Percentiles rank a stretch among this genome's conserved stretches.
Evolutionary conservation across 2,329 filamentous ascomycete species (phyloP).

Genomic region (Aureobasidium sp.): DNA sequence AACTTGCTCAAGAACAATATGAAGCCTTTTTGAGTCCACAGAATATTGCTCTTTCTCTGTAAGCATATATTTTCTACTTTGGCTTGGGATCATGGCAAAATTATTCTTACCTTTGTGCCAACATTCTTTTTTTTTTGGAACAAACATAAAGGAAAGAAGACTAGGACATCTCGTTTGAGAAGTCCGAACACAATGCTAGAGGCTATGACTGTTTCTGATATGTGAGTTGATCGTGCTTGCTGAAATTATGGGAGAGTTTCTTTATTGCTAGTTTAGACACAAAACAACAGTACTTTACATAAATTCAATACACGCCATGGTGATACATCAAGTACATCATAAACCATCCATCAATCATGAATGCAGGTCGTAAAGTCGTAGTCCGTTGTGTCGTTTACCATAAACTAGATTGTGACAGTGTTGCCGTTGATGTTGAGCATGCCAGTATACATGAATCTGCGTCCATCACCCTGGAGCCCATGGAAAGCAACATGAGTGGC

Average conservation of each 20-base stretch:
- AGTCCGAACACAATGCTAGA: too few species aligned
- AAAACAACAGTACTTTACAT: not conserved
- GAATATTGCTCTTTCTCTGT: too few species aligned
- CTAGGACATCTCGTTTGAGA: too few species aligned
- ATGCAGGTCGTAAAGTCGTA: not conserved
- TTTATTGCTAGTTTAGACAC: too few species aligned
- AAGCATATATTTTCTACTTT: too few species aligned
- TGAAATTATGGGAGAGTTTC: too few species aligned
- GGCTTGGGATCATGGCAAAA: too few species aligned
- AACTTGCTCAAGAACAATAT: not conserved
- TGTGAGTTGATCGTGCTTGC: too few species aligned
- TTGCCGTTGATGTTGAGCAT: conserved; percentile 5
- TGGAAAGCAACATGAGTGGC: conserved; percentile 20
- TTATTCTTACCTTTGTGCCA: too few species aligned
- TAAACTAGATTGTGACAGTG: not conserved
- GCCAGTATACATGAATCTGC: conserved; percentile 18
- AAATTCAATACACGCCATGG: not conserved
- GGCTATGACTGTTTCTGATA: too few species aligned
- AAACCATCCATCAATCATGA: not conserved
- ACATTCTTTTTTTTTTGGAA: too few species aligned
- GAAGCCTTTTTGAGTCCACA: not conserved
- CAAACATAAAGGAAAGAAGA: too few species aligned
- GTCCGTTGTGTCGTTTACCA: not conserved
- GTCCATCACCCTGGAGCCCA: conserved; percentile 18
- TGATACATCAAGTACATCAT: not conserved